Evolutionary conservation across 768 basidiomycete genomes (phyloP).

Genomic region (Rhizopogon rudus): DNA sequence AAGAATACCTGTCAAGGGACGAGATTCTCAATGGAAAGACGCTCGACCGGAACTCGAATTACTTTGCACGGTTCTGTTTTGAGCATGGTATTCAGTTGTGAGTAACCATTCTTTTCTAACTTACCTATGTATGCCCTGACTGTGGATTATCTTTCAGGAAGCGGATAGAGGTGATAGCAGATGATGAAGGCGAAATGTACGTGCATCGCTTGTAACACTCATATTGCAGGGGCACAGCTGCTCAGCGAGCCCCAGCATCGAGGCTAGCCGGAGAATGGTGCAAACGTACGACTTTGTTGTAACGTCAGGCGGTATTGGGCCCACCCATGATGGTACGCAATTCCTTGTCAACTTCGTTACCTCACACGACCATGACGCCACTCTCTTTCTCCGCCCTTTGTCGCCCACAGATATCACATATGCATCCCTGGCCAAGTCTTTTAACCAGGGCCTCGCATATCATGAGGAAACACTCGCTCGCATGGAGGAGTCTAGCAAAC

Average conservation of each 20-base stretch:
- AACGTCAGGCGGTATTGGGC: conserved; percentile 88
- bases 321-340: conserved; percentile 79
- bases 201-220: conserved; percentile 16
- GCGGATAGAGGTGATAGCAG: conserved; percentile 87
- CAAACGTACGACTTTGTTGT: conserved; percentile 84
- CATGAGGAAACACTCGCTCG: conserved; percentile 74
- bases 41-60: conserved; percentile 77
- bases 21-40: conserved; percentile 94
- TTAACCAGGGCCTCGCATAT: conserved; percentile 63
- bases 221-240: not conserved
- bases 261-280: conserved; percentile 81
- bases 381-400: not conserved
- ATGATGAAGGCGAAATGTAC: conserved; percentile 88
- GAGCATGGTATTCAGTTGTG: conserved; percentile 82
- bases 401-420: conserved; percentile 78
- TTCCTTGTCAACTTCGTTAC: not conserved
- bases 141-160: conserved; percentile 44
- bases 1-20: conserved; percentile 43
- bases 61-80: conserved; percentile 86
- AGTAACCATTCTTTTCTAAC: conserved; percentile 6
- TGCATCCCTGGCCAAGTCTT: conserved; percentile 80
- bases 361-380: not conserved
- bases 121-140: not conserved
- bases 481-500: conserved; percentile 58
- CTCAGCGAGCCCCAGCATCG: conserved; percentile 45